Conservation (phyloP, 352 stramenopile species). For the Pythium sukuiense region DNA sequence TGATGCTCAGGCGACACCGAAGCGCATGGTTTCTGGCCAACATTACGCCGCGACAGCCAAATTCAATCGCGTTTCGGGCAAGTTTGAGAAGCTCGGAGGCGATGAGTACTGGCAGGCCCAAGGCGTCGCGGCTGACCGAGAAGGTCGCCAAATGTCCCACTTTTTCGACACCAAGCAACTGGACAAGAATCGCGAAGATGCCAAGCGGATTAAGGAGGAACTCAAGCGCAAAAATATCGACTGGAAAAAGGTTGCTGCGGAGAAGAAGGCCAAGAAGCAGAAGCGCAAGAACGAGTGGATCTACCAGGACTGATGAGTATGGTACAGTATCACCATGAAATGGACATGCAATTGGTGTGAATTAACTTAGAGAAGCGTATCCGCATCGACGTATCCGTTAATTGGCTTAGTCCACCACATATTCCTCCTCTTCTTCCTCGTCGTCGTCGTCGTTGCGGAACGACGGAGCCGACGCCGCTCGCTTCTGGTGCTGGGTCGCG, state of each 20-base stretch:
- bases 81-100: conserved; percentile 66
- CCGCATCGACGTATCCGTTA: neutral
- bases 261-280: conserved; percentile 87
- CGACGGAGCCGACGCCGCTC: conserved; percentile 20
- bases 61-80: conserved; percentile 78
- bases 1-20: conserved; percentile 14
- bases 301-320: conserved; percentile 56
- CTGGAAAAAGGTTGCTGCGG: conserved; percentile 82
- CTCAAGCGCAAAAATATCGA: conserved; percentile 86
- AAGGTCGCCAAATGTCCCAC: conserved; percentile 82
- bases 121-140: conserved; percentile 64
- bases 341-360: conserved; percentile 2
- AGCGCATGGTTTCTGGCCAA: conserved; percentile 53
- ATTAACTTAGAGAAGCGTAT: conserved; percentile 27
- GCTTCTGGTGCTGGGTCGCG: conserved; percentile 37
- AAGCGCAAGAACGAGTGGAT: conserved; percentile 88
- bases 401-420: conserved; percentile 63
- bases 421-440: conserved; percentile 66
- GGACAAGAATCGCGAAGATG: conserved; percentile 82
- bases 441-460: conserved; percentile 43
- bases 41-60: conserved; percentile 72
- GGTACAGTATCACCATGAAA: neutral
- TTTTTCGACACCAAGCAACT: conserved; percentile 83
- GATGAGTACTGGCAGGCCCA: conserved; percentile 66
- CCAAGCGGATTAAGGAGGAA: conserved; percentile 69